Percentiles rank a stretch among this genome's conserved stretches.
Evolutionary conservation across 352 stramenopile species (phyloP).

Genomic region (Globisporangium rhizosaccharum): DNA sequence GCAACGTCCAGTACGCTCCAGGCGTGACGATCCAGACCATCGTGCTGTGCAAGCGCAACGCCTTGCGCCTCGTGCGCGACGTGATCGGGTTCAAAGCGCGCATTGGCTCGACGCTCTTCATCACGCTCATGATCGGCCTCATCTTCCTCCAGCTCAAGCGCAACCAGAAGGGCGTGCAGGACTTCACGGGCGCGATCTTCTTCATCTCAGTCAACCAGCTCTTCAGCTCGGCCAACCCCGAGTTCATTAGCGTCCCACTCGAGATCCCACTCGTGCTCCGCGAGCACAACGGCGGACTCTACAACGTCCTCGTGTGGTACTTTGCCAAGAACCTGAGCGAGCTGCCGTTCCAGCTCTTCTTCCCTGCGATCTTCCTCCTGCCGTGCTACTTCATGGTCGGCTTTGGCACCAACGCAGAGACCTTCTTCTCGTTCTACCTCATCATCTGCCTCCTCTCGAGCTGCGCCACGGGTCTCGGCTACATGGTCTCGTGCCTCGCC

Average conservation of each 20-base stretch:
- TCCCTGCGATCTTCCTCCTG: constrained; percentile 24
- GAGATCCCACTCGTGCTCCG: constrained; percentile 32
- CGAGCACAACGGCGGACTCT: constrained; percentile 29
- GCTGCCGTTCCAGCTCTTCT: constrained; percentile 27
- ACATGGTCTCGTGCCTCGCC: constrained; percentile 28
- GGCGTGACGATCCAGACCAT: constrained; percentile 13
- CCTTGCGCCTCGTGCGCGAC: constrained; percentile 25
- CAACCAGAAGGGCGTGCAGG: constrained; percentile 26
- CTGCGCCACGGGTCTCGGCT: constrained; percentile 19
- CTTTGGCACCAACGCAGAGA: constrained; percentile 23
- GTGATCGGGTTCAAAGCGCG: constrained; percentile 24
- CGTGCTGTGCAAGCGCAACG: constrained; percentile 27
- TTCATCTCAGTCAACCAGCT: constrained; percentile 33
- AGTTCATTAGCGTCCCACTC: constrained; percentile 27
- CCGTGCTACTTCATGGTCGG: constrained; percentile 37
- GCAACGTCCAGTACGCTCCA: constrained; percentile 10
- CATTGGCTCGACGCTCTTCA: constrained; percentile 27
- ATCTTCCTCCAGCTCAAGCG: constrained; percentile 29
- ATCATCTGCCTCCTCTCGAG: constrained; percentile 21
- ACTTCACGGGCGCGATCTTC: constrained; percentile 35
- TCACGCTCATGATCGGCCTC: constrained; percentile 26
- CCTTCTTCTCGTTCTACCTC: constrained; percentile 32
- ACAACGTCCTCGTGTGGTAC: constrained; percentile 31
- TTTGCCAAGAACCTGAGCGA: constrained; percentile 36
- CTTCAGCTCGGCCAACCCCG: constrained; percentile 22